Evolutionary conservation across 2,329 filamentous ascomycete species (phyloP).

Genomic region (Rhynchosporium graminicola): DNA sequence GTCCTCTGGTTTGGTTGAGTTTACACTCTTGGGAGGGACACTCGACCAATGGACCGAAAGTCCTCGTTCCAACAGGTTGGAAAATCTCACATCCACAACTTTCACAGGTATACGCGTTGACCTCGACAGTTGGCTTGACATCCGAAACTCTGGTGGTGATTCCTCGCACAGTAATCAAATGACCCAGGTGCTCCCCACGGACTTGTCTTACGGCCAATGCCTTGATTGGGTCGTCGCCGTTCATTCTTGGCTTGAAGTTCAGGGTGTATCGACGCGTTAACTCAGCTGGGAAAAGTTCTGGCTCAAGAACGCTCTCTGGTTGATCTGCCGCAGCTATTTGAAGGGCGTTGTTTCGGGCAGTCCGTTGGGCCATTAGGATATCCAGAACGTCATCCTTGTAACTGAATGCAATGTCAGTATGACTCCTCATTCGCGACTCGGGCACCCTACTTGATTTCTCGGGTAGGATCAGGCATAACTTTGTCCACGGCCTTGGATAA

Average conservation of each 20-base stretch:
- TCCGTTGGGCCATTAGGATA: slow-evolving; percentile 90
- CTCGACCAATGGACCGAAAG: slow-evolving; percentile 82
- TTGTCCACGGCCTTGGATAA: slow-evolving; percentile 86
- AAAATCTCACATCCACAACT: slow-evolving; percentile 96
- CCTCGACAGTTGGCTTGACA: slow-evolving; percentile 95
- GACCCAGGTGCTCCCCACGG: slow-evolving; percentile 86
- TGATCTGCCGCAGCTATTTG: slow-evolving; percentile 65
- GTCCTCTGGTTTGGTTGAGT: slow-evolving; percentile 87
- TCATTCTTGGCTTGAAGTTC: slow-evolving; percentile 91
- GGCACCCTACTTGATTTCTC: slow-evolving; percentile 68
- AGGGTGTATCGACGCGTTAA: slow-evolving; percentile 92
- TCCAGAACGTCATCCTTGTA: slow-evolving; percentile 98
- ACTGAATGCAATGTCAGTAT: slow-evolving; percentile 47
- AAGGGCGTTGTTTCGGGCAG: slow-evolving; percentile 80
- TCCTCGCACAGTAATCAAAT: slow-evolving; percentile 89
- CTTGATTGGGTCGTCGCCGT: slow-evolving; percentile 62
- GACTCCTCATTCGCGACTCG: background rate
- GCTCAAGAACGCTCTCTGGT: slow-evolving; percentile 63
- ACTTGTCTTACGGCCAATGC: slow-evolving; percentile 89
- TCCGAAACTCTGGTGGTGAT: slow-evolving; percentile 96
- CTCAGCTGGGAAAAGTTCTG: slow-evolving; percentile 85
- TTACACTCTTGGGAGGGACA: slow-evolving; percentile 91
- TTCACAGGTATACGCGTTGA: slow-evolving; percentile 97
- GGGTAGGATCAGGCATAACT: slow-evolving; percentile 75
- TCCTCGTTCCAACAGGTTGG: slow-evolving; percentile 88